phyloP scores from a whole-genome alignment of 768 basidiomycete species.

The Amanita subjunquillea region DNA sequence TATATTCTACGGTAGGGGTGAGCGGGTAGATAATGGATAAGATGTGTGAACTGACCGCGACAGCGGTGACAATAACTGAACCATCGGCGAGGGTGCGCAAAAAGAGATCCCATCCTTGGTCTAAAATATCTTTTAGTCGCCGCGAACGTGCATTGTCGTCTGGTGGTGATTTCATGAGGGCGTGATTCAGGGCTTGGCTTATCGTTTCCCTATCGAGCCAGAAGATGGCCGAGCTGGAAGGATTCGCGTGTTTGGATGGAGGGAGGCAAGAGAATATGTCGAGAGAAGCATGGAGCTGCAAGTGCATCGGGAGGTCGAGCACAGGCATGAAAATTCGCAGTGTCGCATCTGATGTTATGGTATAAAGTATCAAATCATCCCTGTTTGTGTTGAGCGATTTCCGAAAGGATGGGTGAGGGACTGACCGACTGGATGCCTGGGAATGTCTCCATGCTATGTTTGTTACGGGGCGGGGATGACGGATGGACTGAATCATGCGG shows the following conservation, averaged over 20 bases:
- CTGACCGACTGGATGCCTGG: constrained; percentile 52
- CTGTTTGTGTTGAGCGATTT: constrained; percentile 22
- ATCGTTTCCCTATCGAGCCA: constrained; percentile 62
- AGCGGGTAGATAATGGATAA: not conserved
- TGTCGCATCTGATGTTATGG: constrained; percentile 73
- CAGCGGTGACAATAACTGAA: constrained; percentile 60
- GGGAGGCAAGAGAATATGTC: constrained; percentile 59
- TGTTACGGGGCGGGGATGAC: constrained; percentile 65
- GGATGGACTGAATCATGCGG: constrained; percentile 53
- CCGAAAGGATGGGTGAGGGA: constrained; percentile 1
- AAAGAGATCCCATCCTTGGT: constrained; percentile 76
- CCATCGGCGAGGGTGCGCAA: constrained; percentile 63
- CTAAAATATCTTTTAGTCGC: constrained; percentile 49
- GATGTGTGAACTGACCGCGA: constrained; percentile 43
- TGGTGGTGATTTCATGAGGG: constrained; percentile 24
- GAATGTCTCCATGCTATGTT: constrained; percentile 66
- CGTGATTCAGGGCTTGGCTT: constrained; percentile 31
- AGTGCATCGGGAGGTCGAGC: constrained; percentile 70
- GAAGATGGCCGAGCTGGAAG: constrained; percentile 42
- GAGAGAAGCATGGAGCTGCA: constrained; percentile 77
- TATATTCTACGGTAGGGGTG: constrained; percentile 51
- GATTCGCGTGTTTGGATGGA: constrained; percentile 21
- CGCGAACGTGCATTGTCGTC: constrained; percentile 36
- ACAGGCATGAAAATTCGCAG: constrained; percentile 83
- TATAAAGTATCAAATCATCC: constrained; percentile 72